These are phyloP conservation scores for Basidiobolus meristosporus DNA, from an alignment of 371 early-diverging fungal species.

Conservation along the genomic window DNA sequence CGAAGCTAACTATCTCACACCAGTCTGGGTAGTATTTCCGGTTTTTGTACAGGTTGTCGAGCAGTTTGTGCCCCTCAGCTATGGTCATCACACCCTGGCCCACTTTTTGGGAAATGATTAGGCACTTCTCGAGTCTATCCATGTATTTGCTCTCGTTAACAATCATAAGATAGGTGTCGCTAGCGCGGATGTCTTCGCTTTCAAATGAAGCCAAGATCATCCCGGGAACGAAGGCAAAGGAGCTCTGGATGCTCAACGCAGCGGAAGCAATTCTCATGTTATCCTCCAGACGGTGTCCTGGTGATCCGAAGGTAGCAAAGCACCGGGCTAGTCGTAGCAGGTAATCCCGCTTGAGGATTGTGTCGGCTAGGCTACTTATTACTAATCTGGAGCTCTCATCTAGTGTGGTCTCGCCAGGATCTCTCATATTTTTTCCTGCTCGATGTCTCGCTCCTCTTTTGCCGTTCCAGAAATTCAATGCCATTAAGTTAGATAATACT, in stretches of 20 bases:
- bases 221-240: constrained; percentile 43
- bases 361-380: constrained; percentile 26
- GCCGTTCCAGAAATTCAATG: no score
- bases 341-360: constrained; percentile 32
- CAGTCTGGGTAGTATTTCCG: constrained; percentile 23
- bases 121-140: constrained; percentile 29
- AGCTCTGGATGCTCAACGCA: constrained; percentile 45
- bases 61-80: constrained; percentile 24
- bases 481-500: no score
- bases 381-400: no score
- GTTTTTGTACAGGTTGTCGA: constrained; percentile 26
- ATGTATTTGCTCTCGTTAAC: constrained; percentile 37
- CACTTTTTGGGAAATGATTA: constrained; percentile 26
- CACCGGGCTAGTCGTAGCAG: constrained; percentile 24
- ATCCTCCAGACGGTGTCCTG: no score
- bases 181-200: constrained; percentile 47
- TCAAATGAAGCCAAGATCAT: constrained; percentile 51
- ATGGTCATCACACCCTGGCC: constrained; percentile 21
- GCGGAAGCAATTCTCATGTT: constrained; percentile 20
- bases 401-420: no score
- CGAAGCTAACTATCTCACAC: constrained; percentile 25
- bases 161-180: constrained; percentile 56
- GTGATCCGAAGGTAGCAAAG: constrained; percentile 29
- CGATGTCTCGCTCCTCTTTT: no score
- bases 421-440: no score